A percentile compares a stretch with the other conserved stretches of the same genome.
Conservation (phyloP, 2,329 filamentous ascomycete genomes). For the Aspergillus persii region DNA sequence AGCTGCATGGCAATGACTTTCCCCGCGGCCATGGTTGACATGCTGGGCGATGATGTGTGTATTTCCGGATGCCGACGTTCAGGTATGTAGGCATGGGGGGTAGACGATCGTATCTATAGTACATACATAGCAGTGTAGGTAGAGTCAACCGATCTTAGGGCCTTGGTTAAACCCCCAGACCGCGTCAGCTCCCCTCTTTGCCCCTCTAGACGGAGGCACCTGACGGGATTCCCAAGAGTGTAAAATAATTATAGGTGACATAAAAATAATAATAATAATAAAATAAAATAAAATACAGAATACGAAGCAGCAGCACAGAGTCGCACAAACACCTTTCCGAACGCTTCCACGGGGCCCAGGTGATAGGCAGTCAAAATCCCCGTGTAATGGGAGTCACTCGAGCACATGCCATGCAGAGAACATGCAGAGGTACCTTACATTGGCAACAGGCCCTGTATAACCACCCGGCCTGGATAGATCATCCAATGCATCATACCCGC, state of each 20-base stretch:
- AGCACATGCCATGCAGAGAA: constrained; percentile 14
- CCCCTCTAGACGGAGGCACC: background rate
- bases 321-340: background rate
- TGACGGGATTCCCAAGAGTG: background rate
- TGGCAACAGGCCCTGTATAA: background rate
- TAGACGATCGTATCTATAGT: background rate
- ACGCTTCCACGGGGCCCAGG: constrained; percentile 4
- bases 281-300: background rate
- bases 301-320: background rate
- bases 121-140: too few species aligned
- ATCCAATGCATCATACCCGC: background rate
- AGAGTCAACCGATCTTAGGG: too few species aligned
- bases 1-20: constrained; percentile 1
- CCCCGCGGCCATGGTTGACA: constrained; percentile 1
- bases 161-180: background rate
- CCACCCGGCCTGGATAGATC: background rate
- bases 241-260: too few species aligned
- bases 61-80: background rate
- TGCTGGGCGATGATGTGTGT: background rate
- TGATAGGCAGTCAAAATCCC: constrained; percentile 17
- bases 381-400: constrained; percentile 4
- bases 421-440: constrained; percentile 20
- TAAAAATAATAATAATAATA: too few species aligned
- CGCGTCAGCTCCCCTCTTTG: background rate
- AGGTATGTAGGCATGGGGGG: background rate